Conservation (phyloP, 805 yeast genomes). For the Metschnikowia hibisci region DNA sequence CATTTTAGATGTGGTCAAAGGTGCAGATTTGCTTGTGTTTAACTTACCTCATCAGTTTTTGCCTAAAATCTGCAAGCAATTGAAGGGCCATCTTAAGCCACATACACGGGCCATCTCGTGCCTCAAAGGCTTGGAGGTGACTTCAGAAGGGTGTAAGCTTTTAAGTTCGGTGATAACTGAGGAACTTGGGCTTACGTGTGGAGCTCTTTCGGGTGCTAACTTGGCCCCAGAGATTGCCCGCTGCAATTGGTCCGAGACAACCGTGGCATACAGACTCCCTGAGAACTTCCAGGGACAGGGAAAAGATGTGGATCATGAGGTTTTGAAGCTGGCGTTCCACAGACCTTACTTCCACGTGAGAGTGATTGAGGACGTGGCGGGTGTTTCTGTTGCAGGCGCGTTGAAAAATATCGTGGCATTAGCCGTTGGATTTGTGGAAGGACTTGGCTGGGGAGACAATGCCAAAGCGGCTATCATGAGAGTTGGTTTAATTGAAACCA, state of each 20-base stretch:
- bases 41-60: conserved; percentile 97
- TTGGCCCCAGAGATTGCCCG: conserved; percentile 95
- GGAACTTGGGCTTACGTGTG: conserved; percentile 82
- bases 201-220: conserved; percentile 96
- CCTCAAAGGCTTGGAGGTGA: conserved; percentile 90
- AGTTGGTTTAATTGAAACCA: conserved; percentile 87
- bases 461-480: conserved; percentile 98
- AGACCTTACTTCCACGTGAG: conserved; percentile 97
- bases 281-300: conserved; percentile 64
- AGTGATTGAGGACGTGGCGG: conserved; percentile 89
- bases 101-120: conserved; percentile 87
- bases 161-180: conserved; percentile 77
- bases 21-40: conserved; percentile 83
- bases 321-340: conserved; percentile 84
- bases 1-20: conserved; percentile 67
- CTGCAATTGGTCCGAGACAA: conserved; percentile 96
- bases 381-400: conserved; percentile 96
- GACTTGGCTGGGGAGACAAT: conserved; percentile 98
- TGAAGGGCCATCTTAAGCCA: conserved; percentile 70
- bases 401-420: conserved; percentile 93
- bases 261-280: conserved; percentile 85
- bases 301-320: conserved; percentile 63
- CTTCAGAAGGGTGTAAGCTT: conserved; percentile 78
- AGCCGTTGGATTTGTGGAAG: conserved; percentile 97
- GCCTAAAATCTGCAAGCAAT: conserved; percentile 67